Conservation (phyloP, 805 yeast genomes). For the Cyberlindnera amylophila region DNA sequence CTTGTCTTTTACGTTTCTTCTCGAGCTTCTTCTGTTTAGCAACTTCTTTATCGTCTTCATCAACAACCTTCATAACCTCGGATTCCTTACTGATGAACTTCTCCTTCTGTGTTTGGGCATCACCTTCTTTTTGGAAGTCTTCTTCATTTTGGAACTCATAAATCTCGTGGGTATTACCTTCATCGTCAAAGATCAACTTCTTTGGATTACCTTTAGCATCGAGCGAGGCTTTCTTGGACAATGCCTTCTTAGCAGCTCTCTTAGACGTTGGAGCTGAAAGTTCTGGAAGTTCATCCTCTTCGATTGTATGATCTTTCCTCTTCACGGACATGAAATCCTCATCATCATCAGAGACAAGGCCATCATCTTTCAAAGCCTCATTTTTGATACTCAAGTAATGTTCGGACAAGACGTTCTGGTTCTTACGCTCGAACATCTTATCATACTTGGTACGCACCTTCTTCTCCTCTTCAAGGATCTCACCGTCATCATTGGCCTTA, state of each 20-base stretch:
- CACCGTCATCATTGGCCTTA: conserved; percentile 64
- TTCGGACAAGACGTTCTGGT: conserved; percentile 87
- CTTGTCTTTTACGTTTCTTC: conserved; percentile 85
- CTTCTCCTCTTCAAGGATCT: conserved; percentile 34
- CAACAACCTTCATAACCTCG: conserved; percentile 65
- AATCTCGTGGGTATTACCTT: conserved; percentile 86
- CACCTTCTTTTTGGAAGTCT: conserved; percentile 70
- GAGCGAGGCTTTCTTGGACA: conserved; percentile 75
- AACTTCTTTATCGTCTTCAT: conserved; percentile 69
- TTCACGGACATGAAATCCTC: conserved; percentile 79
- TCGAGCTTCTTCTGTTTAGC: conserved; percentile 79
- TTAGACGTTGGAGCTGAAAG: conserved; percentile 68
- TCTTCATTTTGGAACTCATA: conserved; percentile 90
- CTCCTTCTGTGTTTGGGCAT: conserved; percentile 62
- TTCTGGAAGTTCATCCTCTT: conserved; percentile 62
- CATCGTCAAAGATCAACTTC: conserved; percentile 87
- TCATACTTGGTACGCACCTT: conserved; percentile 85
- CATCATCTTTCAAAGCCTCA: conserved; percentile 26
- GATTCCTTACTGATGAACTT: conserved; percentile 65
- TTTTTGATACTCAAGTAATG: conserved; percentile 77
- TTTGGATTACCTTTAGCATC: conserved; percentile 64
- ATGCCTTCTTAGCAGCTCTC: conserved; percentile 78
- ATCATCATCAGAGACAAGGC: conserved; percentile 32
- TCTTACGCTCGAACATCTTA: conserved; percentile 91
- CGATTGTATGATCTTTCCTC: conserved; percentile 68